Percentiles rank a stretch among this genome's conserved stretches.
Evolutionary conservation across 2,329 filamentous ascomycete species (phyloP).

Genomic region (Eurotiales sp.): DNA sequence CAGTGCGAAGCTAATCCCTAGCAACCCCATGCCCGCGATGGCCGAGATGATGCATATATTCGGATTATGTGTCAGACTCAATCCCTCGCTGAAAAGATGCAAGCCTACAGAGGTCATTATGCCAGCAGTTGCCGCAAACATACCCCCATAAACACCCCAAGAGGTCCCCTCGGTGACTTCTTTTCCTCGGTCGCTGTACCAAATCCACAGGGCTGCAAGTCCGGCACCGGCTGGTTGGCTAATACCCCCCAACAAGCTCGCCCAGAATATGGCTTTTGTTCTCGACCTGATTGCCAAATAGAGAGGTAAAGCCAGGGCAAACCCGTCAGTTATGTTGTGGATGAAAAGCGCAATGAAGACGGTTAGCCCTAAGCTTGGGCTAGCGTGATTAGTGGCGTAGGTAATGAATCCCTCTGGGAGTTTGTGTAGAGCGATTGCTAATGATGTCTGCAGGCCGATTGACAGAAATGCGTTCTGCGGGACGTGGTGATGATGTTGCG

Average conservation of each 20-base stretch:
- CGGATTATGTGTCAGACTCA: constrained; percentile 63
- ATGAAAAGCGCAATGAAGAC: constrained; percentile 96
- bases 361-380: constrained; percentile 78
- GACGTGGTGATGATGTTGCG: constrained; percentile 82
- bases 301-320: constrained; percentile 85
- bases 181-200: constrained; percentile 57
- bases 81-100: constrained; percentile 80
- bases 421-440: constrained; percentile 94
- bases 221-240: constrained; percentile 83
- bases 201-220: constrained; percentile 82
- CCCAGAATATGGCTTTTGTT: constrained; percentile 77
- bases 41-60: constrained; percentile 36
- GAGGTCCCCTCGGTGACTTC: constrained; percentile 37
- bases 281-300: constrained; percentile 86
- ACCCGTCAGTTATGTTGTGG: constrained; percentile 97
- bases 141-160: constrained; percentile 53
- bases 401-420: constrained; percentile 85
- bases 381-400: constrained; percentile 95
- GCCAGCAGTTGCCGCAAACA: constrained; percentile 86
- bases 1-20: constrained; percentile 80
- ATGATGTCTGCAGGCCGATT: constrained; percentile 91
- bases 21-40: constrained; percentile 67
- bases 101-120: constrained; percentile 95
- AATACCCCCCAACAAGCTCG: constrained; percentile 76
- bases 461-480: constrained; percentile 89